These are phyloP conservation scores for Cladophialophora carrionii DNA, from an alignment of 2,329 filamentous ascomycete genomes.

Conservation along the genomic window DNA sequence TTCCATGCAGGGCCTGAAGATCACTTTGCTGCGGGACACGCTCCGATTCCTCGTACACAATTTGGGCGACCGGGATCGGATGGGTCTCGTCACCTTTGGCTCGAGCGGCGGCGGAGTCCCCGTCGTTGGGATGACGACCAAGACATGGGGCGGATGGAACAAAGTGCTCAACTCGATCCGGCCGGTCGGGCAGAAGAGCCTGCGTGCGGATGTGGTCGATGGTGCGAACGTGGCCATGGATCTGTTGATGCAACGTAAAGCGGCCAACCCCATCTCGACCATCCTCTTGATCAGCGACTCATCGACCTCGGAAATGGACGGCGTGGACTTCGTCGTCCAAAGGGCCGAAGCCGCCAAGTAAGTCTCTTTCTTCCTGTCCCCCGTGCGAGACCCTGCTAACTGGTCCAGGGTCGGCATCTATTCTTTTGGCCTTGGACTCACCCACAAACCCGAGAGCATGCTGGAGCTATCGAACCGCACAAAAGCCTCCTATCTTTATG, in stretches of 20 bases:
- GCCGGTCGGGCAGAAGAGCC: conserved; percentile 93
- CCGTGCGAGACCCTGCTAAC: conserved; percentile 37
- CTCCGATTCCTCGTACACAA: conserved; percentile 88
- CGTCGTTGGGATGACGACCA: conserved; percentile 97
- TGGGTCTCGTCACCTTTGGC: conserved; percentile 96
- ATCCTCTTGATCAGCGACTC: conserved; percentile 98
- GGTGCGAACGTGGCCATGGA: conserved; percentile 99
- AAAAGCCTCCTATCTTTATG: conserved; percentile 95
- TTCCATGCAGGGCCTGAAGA: conserved; percentile 99
- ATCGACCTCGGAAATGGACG: conserved; percentile 89
- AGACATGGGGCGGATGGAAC: conserved; percentile 88
- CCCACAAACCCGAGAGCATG: conserved; percentile 98
- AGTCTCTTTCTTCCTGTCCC: conserved; percentile 41
- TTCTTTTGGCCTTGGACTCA: conserved; percentile 93
- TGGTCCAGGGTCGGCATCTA: conserved; percentile 79
- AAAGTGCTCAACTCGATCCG: conserved; percentile 85
- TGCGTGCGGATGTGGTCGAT: conserved; percentile 94
- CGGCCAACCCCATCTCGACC: conserved; percentile 90
- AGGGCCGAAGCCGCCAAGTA: conserved; percentile 95
- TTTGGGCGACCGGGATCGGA: conserved; percentile 88
- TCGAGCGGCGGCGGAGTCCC: conserved; percentile 91
- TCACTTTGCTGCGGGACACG: conserved; percentile 87
- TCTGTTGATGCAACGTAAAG: conserved; percentile 94
- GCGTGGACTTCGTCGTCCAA: conserved; percentile 96
- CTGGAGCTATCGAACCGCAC: conserved; percentile 94